These are phyloP conservation scores for Entomortierella chlamydospora DNA, from an alignment of 192 early-diverging fungal species.

Conservation along the genomic window DNA sequence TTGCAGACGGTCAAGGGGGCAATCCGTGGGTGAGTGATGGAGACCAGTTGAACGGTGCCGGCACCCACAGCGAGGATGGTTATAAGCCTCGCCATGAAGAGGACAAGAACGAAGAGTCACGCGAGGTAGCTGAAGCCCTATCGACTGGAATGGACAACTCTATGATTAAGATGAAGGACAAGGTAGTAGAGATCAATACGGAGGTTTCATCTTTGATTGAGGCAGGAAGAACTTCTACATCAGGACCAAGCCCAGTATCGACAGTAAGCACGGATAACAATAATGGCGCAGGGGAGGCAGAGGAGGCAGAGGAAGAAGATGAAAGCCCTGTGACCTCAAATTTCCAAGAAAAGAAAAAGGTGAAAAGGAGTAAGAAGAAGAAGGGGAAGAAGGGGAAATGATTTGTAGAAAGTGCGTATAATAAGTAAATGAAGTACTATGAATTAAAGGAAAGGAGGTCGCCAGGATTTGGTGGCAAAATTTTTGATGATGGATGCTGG, in stretches of 20 bases:
- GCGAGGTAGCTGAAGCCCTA: neutral
- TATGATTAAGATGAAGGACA: neutral
- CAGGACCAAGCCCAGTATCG: neutral
- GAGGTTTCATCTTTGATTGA: neutral
- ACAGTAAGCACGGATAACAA: constrained; percentile 6
- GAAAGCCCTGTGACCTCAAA: neutral
- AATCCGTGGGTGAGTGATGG: constrained; percentile 54
- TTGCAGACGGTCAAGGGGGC: constrained; percentile 37
- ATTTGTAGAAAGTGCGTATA: neutral
- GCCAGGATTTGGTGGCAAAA: too few species aligned
- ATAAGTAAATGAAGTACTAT: too few species aligned
- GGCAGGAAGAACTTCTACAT: neutral
- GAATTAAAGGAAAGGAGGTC: too few species aligned
- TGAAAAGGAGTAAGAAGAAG: constrained; percentile 40
- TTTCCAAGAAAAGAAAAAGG: constrained; percentile 7
- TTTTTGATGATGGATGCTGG: too few species aligned
- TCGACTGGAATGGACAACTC: neutral
- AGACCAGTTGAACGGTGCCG: constrained; percentile 9
- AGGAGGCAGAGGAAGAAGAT: constrained; percentile 3
- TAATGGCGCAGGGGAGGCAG: constrained; percentile 4
- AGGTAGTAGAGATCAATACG: neutral
- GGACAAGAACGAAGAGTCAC: neutral
- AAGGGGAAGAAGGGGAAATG: constrained; percentile 28
- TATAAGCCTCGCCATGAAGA: neutral
- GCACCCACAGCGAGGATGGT: neutral